Conservation (phyloP, 176 grass and related monocot genomes). For the Rhynchospora breviuscula region DNA sequence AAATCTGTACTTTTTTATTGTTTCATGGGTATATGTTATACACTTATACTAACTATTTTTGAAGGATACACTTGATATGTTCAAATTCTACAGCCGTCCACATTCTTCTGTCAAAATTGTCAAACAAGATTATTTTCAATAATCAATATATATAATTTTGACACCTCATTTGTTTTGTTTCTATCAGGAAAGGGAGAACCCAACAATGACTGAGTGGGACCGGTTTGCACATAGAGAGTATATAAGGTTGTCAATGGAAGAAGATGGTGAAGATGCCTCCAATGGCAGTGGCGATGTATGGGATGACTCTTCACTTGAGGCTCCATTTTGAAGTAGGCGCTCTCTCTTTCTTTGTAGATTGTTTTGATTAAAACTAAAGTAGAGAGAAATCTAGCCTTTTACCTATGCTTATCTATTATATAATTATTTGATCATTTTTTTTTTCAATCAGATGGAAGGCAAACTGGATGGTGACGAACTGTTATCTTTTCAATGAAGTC, state of each 20-base stretch:
- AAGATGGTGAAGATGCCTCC: constrained; percentile 99
- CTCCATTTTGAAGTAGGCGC: constrained; percentile 72
- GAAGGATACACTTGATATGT: background rate
- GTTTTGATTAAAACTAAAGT: background rate
- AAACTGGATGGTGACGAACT: constrained; percentile 31
- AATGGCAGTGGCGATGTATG: constrained; percentile 99
- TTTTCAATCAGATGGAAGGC: background rate
- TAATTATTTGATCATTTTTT: constrained; percentile 4
- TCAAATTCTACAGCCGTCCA: background rate
- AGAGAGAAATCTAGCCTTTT: background rate
- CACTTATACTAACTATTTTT: constrained; percentile 3
- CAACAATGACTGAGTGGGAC: constrained; percentile 97
- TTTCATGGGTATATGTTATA: background rate
- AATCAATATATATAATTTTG: background rate
- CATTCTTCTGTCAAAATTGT: background rate
- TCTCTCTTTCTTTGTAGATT: background rate
- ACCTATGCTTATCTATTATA: background rate
- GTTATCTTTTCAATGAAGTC: constrained; percentile 44
- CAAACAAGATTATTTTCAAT: background rate
- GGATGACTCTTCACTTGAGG: constrained; percentile 88
- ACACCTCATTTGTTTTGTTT: constrained; percentile 11
- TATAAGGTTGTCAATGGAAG: constrained; percentile 98
- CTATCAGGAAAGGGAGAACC: constrained; percentile 89
- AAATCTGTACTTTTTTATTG: background rate
- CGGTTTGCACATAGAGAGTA: constrained; percentile 97